phyloP scores from a whole-genome alignment of 208 protist species.

The Trypanosoma rangeli region DNA sequence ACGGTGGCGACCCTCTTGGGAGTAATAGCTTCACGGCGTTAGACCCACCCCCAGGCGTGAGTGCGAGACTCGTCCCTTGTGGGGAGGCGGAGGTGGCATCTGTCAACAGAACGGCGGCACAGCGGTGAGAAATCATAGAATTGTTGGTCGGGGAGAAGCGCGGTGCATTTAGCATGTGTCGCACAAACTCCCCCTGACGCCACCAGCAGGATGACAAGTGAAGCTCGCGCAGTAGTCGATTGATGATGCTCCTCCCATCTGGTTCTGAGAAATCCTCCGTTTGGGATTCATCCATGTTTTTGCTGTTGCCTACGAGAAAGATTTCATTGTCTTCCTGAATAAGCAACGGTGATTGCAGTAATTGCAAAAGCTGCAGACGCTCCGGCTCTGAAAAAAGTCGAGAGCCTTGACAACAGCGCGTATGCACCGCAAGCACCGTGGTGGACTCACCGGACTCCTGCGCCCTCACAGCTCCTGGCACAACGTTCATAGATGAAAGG shows the following conservation, averaged over 20 bases:
- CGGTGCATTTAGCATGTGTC: conserved; percentile 1
- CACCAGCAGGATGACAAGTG: conserved; percentile 25
- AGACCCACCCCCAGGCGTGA: not conserved
- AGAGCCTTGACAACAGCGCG: conserved; percentile 8
- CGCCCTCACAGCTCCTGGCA: conserved; percentile 17
- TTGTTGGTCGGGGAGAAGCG: conserved; percentile 30
- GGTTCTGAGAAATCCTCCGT: not conserved
- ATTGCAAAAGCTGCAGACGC: not conserved
- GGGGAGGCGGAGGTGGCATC: not conserved
- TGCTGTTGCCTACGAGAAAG: not conserved
- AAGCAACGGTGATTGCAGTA: not conserved
- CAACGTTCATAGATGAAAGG: conserved; percentile 42
- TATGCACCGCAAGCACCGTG: not conserved
- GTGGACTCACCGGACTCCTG: not conserved
- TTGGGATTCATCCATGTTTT: not conserved
- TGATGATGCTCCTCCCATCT: not conserved
- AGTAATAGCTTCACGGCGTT: conserved; percentile 31
- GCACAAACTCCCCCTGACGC: conserved; percentile 17
- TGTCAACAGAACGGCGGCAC: conserved; percentile 33
- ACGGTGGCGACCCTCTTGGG: conserved; percentile 54
- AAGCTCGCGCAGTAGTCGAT: not conserved
- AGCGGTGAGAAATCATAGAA: conserved; percentile 42
- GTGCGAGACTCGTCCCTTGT: not conserved
- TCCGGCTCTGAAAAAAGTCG: not conserved
- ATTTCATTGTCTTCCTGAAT: not conserved